Evolutionary conservation across 768 basidiomycete genomes (phyloP).

Genomic region (Kwoniella botswanensis): DNA sequence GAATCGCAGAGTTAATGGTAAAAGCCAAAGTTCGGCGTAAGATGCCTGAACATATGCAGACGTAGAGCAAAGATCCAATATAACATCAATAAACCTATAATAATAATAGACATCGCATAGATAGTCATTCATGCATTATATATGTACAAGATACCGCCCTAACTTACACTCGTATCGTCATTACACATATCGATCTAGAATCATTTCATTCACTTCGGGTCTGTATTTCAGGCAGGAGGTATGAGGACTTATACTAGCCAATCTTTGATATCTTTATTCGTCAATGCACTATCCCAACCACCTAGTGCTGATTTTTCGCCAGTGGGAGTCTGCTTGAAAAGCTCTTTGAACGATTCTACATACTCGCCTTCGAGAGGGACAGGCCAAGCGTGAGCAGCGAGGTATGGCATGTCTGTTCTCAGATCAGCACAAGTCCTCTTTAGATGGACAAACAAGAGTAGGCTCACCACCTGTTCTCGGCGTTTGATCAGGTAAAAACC

Average conservation of each 20-base stretch:
- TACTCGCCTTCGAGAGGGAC: conserved; percentile 55
- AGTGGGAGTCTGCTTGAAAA: conserved; percentile 27
- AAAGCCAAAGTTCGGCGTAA: conserved; percentile 47
- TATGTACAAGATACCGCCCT: background rate
- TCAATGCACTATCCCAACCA: conserved; percentile 46
- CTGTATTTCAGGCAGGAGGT: too few species aligned
- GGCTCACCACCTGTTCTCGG: conserved; percentile 24
- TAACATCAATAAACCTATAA: background rate
- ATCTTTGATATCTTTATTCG: conserved; percentile 34
- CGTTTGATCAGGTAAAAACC: conserved; percentile 39
- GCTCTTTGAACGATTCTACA: conserved; percentile 53
- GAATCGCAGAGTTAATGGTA: conserved; percentile 51
- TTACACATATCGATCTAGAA: background rate
- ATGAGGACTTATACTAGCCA: conserved; percentile 40
- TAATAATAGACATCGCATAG: background rate
- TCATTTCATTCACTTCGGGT: background rate
- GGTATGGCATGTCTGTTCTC: conserved; percentile 51
- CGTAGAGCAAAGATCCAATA: background rate
- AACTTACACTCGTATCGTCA: background rate
- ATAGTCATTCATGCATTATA: background rate
- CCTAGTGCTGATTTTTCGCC: conserved; percentile 20
- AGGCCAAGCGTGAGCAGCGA: conserved; percentile 45
- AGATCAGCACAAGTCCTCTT: background rate
- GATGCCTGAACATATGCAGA: conserved; percentile 44
- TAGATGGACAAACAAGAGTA: background rate